Evolutionary conservation across 2,329 filamentous ascomycete genomes (phyloP).

Genomic region (Fusarium zealandicum): DNA sequence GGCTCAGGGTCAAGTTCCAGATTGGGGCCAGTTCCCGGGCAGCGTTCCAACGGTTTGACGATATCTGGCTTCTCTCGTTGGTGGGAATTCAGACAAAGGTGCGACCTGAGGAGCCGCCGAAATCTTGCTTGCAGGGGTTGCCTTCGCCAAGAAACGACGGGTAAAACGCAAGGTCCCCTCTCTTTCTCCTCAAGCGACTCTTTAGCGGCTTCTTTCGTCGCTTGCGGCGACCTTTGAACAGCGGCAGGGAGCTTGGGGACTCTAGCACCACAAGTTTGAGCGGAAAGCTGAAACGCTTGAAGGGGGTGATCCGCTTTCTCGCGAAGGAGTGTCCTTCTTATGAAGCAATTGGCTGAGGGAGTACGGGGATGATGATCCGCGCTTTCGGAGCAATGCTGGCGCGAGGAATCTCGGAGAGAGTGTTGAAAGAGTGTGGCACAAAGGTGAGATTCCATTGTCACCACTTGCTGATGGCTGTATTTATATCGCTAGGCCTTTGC

Average conservation of each 20-base stretch:
- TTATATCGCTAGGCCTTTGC: neutral
- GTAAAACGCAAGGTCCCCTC: neutral
- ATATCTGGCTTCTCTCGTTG: conserved; percentile 27
- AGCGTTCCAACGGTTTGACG: conserved; percentile 14
- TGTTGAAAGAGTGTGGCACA: neutral
- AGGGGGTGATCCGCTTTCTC: conserved; percentile 11
- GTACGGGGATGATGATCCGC: neutral
- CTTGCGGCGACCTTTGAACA: neutral
- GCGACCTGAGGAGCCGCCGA: conserved; percentile 26
- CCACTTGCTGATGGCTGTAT: conserved; percentile 20
- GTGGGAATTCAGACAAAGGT: conserved; percentile 28
- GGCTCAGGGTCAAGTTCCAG: conserved; percentile 31
- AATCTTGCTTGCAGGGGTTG: conserved; percentile 28
- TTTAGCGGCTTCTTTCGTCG: conserved; percentile 1
- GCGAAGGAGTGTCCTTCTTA: neutral
- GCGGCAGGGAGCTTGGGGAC: too few relatives aligned
- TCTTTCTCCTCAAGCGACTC: conserved; percentile 1
- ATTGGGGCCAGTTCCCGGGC: conserved; percentile 31
- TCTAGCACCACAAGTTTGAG: neutral
- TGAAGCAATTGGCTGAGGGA: conserved; percentile 13
- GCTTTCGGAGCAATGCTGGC: neutral
- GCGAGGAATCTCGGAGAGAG: neutral
- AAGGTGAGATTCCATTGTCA: conserved; percentile 12
- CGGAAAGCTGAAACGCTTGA: conserved; percentile 26
- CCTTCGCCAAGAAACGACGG: conserved; percentile 6